phyloP scores from a whole-genome alignment of 371 early-diverging fungal genomes.

The Circinella umbellata region DNA sequence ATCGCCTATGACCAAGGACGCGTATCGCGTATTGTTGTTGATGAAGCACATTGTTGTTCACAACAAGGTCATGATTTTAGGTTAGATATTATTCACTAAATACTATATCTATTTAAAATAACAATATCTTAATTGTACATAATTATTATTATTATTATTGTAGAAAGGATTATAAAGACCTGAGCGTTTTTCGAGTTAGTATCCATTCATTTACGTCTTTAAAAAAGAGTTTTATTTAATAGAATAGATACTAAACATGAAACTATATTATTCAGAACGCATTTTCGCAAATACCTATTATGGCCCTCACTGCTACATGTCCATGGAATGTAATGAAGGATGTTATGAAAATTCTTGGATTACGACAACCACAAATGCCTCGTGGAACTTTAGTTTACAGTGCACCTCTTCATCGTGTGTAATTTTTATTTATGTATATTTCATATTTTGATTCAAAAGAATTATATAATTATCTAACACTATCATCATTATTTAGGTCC shows the following conservation, averaged over 20 bases:
- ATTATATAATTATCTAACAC: background rate
- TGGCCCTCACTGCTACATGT: conserved; percentile 92
- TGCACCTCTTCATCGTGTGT: conserved; percentile 57
- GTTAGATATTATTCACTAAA: conserved; percentile 12
- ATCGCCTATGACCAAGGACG: conserved; percentile 63
- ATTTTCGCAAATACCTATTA: conserved; percentile 77
- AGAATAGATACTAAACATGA: no score
- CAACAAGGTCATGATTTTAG: conserved; percentile 93
- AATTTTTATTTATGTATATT: background rate
- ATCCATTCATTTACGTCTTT: background rate
- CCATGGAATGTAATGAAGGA: conserved; percentile 71
- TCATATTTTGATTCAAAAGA: background rate
- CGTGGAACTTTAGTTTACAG: conserved; percentile 59
- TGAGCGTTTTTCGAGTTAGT: conserved; percentile 45
- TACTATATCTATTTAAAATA: background rate
- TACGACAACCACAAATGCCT: conserved; percentile 41
- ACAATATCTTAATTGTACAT: no score
- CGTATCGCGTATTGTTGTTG: conserved; percentile 80
- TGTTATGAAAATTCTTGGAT: conserved; percentile 64
- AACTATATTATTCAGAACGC: conserved; percentile 30
- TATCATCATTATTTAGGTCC: conserved; percentile 38
- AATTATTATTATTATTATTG: background rate
- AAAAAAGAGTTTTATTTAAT: conserved; percentile 38
- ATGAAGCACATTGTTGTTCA: conserved; percentile 86
- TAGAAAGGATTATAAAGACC: conserved; percentile 50